Percentiles rank a stretch among this genome's conserved stretches.
These are phyloP conservation scores for Haematococcus sp. DNA, from an alignment of 139 green algal genomes.

Conservation along the genomic window DNA sequence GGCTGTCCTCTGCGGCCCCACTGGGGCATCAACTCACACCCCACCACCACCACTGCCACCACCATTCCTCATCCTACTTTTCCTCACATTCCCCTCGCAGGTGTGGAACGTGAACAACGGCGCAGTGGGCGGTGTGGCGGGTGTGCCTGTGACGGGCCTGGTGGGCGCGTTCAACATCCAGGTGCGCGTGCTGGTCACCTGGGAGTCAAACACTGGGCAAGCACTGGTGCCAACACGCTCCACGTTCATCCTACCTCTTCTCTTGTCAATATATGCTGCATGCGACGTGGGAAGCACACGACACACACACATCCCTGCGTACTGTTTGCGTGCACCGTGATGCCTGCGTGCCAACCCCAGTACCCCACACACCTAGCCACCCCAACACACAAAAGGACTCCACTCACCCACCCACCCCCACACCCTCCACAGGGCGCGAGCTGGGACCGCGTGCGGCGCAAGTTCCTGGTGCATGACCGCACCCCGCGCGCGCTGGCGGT, in stretches of 20 bases:
- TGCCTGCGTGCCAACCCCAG: neutral
- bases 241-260: no score
- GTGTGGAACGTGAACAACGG: conserved; percentile 2
- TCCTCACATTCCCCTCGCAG: no score
- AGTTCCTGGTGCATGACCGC: conserved; percentile 68
- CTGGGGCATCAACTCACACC: neutral
- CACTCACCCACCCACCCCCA: no score
- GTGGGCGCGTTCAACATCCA: conserved; percentile 2
- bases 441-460: conserved; percentile 73
- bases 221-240: neutral
- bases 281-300: neutral
- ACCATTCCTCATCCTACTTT: no score
- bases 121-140: neutral
- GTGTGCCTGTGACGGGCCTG: neutral
- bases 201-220: neutral
- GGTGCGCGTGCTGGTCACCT: neutral
- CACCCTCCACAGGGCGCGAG: conserved; percentile 69
- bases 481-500: conserved; percentile 24
- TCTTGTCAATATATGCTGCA: no score
- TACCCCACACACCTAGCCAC: no score
- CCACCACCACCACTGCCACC: no score
- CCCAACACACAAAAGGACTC: no score
- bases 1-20: neutral
- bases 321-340: neutral
- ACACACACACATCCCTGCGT: conserved; percentile 1